A percentile compares a stretch with the other conserved stretches of the same genome.
Evolutionary conservation across 2,329 filamentous ascomycete genomes (phyloP).

Genomic region (Alternaria novae-zelandiae): DNA sequence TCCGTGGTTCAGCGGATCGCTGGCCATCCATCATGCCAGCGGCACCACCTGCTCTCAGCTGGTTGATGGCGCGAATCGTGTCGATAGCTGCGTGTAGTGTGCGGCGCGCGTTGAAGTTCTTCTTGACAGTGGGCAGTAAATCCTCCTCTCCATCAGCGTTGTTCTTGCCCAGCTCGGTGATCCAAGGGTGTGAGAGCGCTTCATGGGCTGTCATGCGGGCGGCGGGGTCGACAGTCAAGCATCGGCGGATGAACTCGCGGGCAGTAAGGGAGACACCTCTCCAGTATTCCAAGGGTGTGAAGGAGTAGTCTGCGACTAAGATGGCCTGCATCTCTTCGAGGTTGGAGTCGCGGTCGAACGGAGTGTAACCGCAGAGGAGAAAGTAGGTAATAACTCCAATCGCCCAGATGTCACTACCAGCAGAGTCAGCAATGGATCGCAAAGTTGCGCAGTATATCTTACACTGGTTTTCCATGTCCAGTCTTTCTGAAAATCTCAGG

Average conservation of each 20-base stretch:
- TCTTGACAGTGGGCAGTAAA: constrained; percentile 69
- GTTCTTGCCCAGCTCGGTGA: constrained; percentile 62
- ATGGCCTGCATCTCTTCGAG: constrained; percentile 99
- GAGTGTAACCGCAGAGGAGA: constrained; percentile 95
- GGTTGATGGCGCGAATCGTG: constrained; percentile 72
- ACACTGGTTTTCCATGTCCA: constrained; percentile 95
- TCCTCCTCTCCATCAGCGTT: constrained; percentile 54
- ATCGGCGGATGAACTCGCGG: constrained; percentile 90
- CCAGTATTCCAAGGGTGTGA: constrained; percentile 96
- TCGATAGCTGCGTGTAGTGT: constrained; percentile 72
- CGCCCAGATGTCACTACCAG: constrained; percentile 83
- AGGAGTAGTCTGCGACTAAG: constrained; percentile 92
- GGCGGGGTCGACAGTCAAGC: constrained; percentile 86
- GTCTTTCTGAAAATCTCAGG: constrained; percentile 99
- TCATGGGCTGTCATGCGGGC: constrained; percentile 91
- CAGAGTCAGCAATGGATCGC: constrained; percentile 15
- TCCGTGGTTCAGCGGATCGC: constrained; percentile 61
- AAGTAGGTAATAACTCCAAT: constrained; percentile 99
- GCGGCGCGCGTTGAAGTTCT: constrained; percentile 72
- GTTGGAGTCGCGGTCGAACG: constrained; percentile 96
- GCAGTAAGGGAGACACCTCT: constrained; percentile 83
- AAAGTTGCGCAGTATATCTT: constrained; percentile 28
- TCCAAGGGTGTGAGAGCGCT: constrained; percentile 70
- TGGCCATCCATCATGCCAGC: constrained; percentile 68
- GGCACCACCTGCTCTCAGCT: constrained; percentile 65